phyloP scores from a whole-genome alignment of 176 grass and related monocot species.

The Triticum turgidum region DNA sequence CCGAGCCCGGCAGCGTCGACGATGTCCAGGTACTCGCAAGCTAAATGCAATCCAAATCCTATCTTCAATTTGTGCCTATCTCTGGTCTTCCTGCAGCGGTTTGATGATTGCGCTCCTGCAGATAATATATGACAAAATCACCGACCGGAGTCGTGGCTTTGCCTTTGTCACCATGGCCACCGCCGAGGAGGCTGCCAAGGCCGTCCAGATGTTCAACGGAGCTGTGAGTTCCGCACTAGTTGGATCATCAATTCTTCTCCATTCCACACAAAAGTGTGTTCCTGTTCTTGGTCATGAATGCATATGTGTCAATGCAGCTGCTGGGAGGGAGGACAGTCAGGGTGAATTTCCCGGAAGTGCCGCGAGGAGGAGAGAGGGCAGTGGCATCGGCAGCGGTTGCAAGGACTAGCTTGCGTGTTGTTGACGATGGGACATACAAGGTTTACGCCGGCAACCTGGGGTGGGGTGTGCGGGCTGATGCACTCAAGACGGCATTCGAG shows the following conservation, averaged over 20 bases:
- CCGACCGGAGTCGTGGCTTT: slow-evolving; percentile 83
- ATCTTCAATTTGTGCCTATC: not conserved
- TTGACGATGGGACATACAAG: slow-evolving; percentile 66
- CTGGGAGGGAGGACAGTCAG: slow-evolving; percentile 61
- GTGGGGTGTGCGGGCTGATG: slow-evolving; percentile 70
- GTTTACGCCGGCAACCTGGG: slow-evolving; percentile 90
- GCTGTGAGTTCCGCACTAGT: slow-evolving; percentile 47
- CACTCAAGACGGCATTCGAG: slow-evolving; percentile 56
- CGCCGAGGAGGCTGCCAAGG: slow-evolving; percentile 60
- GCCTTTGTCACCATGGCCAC: slow-evolving; percentile 89
- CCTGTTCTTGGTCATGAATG: not conserved
- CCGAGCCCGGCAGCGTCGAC: slow-evolving; percentile 73
- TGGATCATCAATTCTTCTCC: not conserved
- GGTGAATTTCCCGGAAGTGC: slow-evolving; percentile 94
- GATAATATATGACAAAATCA: slow-evolving; percentile 81
- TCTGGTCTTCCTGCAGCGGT: not conserved
- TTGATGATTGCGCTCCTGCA: slow-evolving; percentile 18
- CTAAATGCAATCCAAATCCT: not conserved
- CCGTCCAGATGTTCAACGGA: slow-evolving; percentile 86
- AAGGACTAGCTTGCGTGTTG: slow-evolving; percentile 43
- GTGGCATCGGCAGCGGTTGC: slow-evolving; percentile 26
- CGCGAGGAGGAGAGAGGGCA: slow-evolving; percentile 73
- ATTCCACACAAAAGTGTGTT: slow-evolving; percentile 3
- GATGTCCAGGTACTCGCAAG: slow-evolving; percentile 47
- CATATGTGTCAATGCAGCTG: slow-evolving; percentile 46